Conservation (phyloP, 495 filamentous ascomycete genomes). For the Poronia punctata region DNA sequence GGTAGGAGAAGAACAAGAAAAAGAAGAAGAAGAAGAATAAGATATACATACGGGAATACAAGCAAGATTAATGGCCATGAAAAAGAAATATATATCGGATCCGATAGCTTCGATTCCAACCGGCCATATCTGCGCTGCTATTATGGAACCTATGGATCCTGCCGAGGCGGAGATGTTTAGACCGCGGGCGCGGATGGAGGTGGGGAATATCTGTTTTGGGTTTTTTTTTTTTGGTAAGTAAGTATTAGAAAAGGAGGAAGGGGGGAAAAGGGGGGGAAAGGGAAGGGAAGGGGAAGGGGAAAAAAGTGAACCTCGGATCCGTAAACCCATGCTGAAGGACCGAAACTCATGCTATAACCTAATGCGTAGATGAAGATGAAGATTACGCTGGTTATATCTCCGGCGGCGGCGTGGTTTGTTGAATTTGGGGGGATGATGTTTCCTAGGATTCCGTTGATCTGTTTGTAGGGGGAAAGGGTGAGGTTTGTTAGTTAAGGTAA, state of each 20-base stretch:
- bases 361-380: conserved; percentile 54
- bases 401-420: conserved; percentile 36
- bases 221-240: neutral
- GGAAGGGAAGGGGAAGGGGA: neutral
- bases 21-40: neutral
- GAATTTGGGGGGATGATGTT: conserved; percentile 46
- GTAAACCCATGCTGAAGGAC: conserved; percentile 52
- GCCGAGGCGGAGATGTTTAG: conserved; percentile 46
- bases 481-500: conserved; percentile 1
- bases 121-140: conserved; percentile 46
- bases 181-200: conserved; percentile 42
- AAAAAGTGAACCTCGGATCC: conserved; percentile 40
- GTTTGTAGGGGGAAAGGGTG: neutral
- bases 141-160: conserved; percentile 43
- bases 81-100: conserved; percentile 53
- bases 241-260: no score
- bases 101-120: conserved; percentile 45
- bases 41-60: conserved; percentile 38
- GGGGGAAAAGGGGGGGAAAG: neutral
- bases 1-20: neutral
- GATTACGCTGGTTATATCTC: conserved; percentile 47
- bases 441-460: conserved; percentile 51
- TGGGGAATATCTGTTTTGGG: conserved; percentile 42
- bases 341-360: conserved; percentile 51
- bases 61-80: conserved; percentile 46